Percentiles rank a stretch among this genome's conserved stretches.
Conservation (phyloP, 805 yeast genomes). For the Gaillardinia entomophila region DNA sequence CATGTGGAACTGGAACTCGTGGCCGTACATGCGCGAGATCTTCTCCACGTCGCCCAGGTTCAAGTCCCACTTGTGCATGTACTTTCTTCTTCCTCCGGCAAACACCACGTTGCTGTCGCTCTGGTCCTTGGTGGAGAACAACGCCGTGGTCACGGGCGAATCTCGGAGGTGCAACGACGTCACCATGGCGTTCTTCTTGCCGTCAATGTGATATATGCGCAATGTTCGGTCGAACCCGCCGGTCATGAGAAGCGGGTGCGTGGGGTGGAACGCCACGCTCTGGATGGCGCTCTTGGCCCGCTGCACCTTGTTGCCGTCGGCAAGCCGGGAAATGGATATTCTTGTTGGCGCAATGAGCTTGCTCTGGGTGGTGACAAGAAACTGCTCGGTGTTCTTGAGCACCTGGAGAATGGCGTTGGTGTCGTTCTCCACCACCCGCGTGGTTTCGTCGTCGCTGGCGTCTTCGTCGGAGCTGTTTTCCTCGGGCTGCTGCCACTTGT, state of each 20-base stretch:
- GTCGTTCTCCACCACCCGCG: conserved; percentile 7
- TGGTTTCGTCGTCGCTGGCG: conserved; percentile 11
- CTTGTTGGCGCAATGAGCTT: conserved; percentile 63
- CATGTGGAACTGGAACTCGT: conserved; percentile 82
- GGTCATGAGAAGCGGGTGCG: conserved; percentile 75
- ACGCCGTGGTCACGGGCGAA: conserved; percentile 75
- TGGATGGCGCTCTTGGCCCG: conserved; percentile 79
- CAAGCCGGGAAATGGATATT: conserved; percentile 73
- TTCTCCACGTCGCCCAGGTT: conserved; percentile 68
- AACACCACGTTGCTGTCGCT: conserved; percentile 46
- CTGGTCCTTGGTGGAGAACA: conserved; percentile 41
- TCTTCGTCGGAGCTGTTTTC: conserved; percentile 9
- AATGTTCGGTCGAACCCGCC: conserved; percentile 91
- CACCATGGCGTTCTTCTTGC: conserved; percentile 72
- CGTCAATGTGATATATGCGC: conserved; percentile 86
- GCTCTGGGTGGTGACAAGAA: conserved; percentile 37
- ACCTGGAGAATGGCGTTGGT: conserved; percentile 28
- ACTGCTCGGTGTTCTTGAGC: conserved; percentile 28
- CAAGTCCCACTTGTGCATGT: conserved; percentile 89
- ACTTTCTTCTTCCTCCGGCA: conserved; percentile 88
- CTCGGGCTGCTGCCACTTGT: conserved; percentile 32
- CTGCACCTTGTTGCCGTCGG: conserved; percentile 75
- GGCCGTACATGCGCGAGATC: conserved; percentile 86
- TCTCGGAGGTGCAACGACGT: conserved; percentile 75
- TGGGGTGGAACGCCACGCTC: conserved; percentile 76